Conservation (phyloP, 345 rosid genomes). For the Gossypium herbaceum region DNA sequence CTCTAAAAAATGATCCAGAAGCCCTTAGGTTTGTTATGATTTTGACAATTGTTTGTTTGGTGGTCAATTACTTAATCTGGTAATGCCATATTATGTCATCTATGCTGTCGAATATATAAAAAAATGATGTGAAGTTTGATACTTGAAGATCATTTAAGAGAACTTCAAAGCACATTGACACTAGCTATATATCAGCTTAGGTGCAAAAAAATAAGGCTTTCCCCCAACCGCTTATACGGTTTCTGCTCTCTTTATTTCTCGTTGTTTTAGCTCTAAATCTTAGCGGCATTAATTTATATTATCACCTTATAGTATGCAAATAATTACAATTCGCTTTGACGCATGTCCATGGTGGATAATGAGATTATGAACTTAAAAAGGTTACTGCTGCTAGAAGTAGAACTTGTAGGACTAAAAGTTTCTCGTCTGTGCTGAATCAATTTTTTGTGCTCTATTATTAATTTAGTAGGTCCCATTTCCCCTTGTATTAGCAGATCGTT, state of each 20-base stretch:
- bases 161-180: too few relatives aligned
- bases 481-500: conserved; percentile 47
- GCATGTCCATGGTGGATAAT: too few relatives aligned
- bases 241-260: neutral
- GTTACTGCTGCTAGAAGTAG: too few relatives aligned
- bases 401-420: neutral
- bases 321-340: neutral
- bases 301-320: too few relatives aligned
- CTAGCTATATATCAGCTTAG: too few relatives aligned
- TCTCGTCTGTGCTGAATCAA: neutral
- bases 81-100: neutral
- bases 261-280: neutral
- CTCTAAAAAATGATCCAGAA: conserved; percentile 74
- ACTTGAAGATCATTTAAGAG: too few relatives aligned
- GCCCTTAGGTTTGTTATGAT: conserved; percentile 53
- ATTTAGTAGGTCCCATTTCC: neutral
- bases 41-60: neutral
- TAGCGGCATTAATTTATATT: too few relatives aligned
- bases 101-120: neutral
- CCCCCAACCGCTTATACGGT: neutral
- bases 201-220: too few relatives aligned
- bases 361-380: too few relatives aligned
- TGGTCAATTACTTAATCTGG: neutral
- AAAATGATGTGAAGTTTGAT: neutral
- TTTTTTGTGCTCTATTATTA: neutral